Conservation (phyloP, 75 land plant species). For the Sequoiadendron giganteum region DNA sequence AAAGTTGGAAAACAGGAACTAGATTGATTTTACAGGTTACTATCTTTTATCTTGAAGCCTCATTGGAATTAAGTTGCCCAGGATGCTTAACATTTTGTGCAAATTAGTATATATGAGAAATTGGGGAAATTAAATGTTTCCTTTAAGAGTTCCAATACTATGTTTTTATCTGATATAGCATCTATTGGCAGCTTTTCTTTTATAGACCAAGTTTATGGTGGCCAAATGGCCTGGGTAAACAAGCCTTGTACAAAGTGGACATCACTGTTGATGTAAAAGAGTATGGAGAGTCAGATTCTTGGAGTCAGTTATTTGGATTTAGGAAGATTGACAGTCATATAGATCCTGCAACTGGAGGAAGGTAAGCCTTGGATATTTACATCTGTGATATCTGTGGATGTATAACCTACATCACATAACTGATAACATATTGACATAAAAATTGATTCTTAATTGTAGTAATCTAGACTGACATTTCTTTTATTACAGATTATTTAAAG, state of each 20-base stretch:
- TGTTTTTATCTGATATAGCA: neutral
- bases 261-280: conserved; percentile 72
- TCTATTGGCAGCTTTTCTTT: conserved; percentile 63
- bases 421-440: neutral
- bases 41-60: neutral
- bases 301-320: conserved; percentile 87
- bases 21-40: neutral
- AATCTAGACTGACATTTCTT: neutral
- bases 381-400: neutral
- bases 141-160: neutral
- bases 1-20: neutral
- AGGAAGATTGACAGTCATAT: conserved; percentile 81
- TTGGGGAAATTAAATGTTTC: neutral
- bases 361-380: conserved; percentile 36
- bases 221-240: conserved; percentile 99
- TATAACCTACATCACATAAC: neutral
- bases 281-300: conserved; percentile 83
- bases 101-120: neutral
- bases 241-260: conserved; percentile 74
- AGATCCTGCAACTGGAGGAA: conserved; percentile 79
- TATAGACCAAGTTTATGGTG: conserved; percentile 95
- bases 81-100: neutral
- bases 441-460: neutral
- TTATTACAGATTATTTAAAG: conserved; percentile 70
- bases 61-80: neutral